A percentile compares a stretch with the other conserved stretches of the same genome.
Conservation (phyloP, 345 rosid species). For the Arabidopsis thaliana region TAIR10.1 NC_003071.7:18205001-18205500, state of each 20-base stretch:
- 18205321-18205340: not conserved
- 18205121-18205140: too few species aligned
- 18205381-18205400: slow-evolving; percentile 2
- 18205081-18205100: too few species aligned
- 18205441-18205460: slow-evolving; percentile 19
- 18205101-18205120: too few species aligned
- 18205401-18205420: slow-evolving; percentile 41
- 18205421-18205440: slow-evolving; percentile 34
- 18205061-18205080: too few species aligned
- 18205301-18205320: slow-evolving; percentile 25
- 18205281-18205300: not conserved
- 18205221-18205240: not conserved
- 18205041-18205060: too few species aligned
- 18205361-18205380: slow-evolving; percentile 18
- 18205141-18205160: too few species aligned
- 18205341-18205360: slow-evolving; percentile 26
- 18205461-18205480: slow-evolving; percentile 12
- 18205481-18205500: slow-evolving; percentile 22
- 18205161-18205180: too few species aligned
- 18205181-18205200: too few species aligned
- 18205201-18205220: too few species aligned
- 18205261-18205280: slow-evolving; percentile 9
- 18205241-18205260: not conserved
- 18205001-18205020: too few species aligned
- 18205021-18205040: too few species aligned